Conservation (phyloP, 108 stramenopile species). For the Seminavis robusta region DNA sequence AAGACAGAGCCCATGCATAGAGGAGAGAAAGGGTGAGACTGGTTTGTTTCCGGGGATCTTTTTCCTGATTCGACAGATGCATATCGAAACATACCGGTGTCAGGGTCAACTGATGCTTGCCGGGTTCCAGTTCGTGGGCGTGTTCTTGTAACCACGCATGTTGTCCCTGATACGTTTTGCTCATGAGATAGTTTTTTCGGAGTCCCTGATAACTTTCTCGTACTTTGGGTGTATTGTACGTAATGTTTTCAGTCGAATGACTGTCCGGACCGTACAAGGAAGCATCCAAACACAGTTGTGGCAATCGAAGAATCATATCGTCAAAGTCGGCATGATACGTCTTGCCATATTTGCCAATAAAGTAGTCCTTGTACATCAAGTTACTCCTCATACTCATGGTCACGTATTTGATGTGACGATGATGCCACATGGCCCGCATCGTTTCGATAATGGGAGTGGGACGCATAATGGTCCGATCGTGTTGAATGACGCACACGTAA, state of each 20-base stretch:
- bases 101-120: conserved; percentile 55
- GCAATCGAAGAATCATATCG: conserved; percentile 46
- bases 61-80: too few species aligned
- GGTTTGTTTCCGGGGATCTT: too few species aligned
- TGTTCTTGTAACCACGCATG: conserved; percentile 43
- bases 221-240: conserved; percentile 27
- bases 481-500: conserved; percentile 87
- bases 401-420: conserved; percentile 65
- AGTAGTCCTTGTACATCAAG: conserved; percentile 68
- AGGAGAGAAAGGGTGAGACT: too few species aligned
- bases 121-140: conserved; percentile 16
- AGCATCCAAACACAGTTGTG: conserved; percentile 50
- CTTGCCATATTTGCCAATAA: conserved; percentile 67
- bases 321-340: conserved; percentile 46
- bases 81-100: too few species aligned
- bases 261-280: conserved; percentile 57
- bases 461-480: conserved; percentile 87
- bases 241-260: conserved; percentile 33
- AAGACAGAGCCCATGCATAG: too few species aligned
- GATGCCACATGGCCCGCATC: conserved; percentile 54
- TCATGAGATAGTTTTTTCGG: conserved; percentile 42
- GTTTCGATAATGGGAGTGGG: conserved; percentile 57
- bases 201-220: conserved; percentile 33
- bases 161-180: conserved; percentile 24
- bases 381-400: conserved; percentile 76